These are phyloP conservation scores for Alternaria triticimaculans DNA, from an alignment of 2,329 filamentous ascomycete species.

Conservation along the genomic window DNA sequence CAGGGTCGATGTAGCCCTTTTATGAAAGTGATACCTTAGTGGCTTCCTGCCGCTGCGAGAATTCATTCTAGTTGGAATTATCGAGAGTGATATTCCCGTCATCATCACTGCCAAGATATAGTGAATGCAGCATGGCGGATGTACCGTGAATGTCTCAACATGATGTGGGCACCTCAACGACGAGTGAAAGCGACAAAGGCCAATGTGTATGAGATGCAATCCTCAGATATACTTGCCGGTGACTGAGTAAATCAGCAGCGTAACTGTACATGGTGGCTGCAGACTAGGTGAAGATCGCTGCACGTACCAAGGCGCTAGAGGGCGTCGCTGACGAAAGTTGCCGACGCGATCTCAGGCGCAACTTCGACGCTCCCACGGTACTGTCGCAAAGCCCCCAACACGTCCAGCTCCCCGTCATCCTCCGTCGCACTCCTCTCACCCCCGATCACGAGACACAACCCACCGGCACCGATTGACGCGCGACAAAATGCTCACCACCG, in stretches of 20 bases:
- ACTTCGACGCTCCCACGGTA: conserved; percentile 15
- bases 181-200: background rate
- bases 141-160: background rate
- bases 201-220: background rate
- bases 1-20: conserved; percentile 1
- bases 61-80: background rate
- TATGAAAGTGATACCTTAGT: conserved; percentile 25
- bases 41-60: conserved; percentile 2
- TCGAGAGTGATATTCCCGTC: background rate
- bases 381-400: conserved; percentile 20
- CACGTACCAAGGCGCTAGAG: conserved; percentile 11
- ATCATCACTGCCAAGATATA: background rate
- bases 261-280: background rate
- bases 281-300: background rate
- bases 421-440: conserved; percentile 15
- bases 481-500: conserved; percentile 36
- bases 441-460: conserved; percentile 2
- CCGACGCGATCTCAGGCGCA: conserved; percentile 19
- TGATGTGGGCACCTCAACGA: background rate
- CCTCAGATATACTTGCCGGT: background rate
- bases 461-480: background rate
- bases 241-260: background rate
- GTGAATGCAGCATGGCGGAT: background rate
- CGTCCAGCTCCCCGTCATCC: conserved; percentile 5
- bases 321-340: conserved; percentile 18